Evolutionary conservation across 371 early-diverging fungal species (phyloP).

Genomic region (Coemansia sp.): DNA sequence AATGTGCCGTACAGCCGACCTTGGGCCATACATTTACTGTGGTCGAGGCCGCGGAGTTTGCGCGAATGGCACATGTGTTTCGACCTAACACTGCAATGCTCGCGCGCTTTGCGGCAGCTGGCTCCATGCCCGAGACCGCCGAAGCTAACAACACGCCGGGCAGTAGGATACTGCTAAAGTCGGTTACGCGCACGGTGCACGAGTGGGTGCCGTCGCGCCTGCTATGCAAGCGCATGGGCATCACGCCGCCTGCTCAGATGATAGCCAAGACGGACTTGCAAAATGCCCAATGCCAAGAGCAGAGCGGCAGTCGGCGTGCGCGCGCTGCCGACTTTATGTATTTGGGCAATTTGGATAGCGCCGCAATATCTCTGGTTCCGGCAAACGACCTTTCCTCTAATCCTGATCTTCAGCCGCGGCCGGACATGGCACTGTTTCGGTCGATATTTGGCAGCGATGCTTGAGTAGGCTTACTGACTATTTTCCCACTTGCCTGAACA

Average conservation of each 20-base stretch:
- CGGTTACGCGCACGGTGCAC: conserved; percentile 11
- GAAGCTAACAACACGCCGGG: not conserved
- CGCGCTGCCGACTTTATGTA: conserved; percentile 36
- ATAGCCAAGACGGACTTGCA: not conserved
- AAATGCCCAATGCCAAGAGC: not conserved
- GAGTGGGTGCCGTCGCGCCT: conserved; percentile 36
- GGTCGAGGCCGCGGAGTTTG: conserved; percentile 1
- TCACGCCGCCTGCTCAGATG: conserved; percentile 17
- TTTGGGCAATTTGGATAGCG: not conserved
- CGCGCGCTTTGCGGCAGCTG: conserved; percentile 22
- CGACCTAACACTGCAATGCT: conserved; percentile 16
- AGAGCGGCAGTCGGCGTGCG: not conserved
- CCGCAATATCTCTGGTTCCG: conserved; percentile 3
- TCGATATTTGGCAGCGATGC: conserved; percentile 32
- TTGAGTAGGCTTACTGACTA: not conserved
- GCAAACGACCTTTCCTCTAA: not conserved
- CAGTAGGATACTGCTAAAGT: not conserved
- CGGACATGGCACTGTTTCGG: conserved; percentile 24
- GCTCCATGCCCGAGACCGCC: not conserved
- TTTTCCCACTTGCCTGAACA: too few species aligned
- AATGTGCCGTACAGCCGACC: too few species aligned
- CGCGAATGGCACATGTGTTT: conserved; percentile 9
- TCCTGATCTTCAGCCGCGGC: not conserved
- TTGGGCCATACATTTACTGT: too few species aligned
- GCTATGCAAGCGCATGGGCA: conserved; percentile 38